Evolutionary conservation across 2,329 filamentous ascomycete species (phyloP), one percentile per base, ranked within the genome.

Genomic region (Exophiala oligosperma): DNA sequence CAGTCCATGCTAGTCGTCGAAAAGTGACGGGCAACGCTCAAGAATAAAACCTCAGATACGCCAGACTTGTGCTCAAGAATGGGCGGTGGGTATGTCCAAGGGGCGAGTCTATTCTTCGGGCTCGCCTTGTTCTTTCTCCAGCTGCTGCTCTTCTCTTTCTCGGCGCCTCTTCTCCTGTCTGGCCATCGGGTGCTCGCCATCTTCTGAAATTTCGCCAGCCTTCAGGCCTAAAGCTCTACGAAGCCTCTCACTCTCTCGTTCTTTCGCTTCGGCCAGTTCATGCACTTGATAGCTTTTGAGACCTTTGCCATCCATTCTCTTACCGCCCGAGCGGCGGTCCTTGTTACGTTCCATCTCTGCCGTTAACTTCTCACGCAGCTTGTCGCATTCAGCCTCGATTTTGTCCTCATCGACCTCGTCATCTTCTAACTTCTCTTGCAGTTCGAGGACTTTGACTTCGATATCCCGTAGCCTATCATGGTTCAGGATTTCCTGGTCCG

Each of bases 281-380:
- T 99, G 94, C 21, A 97, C 92, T 76, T 97, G 91, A 75, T 97
- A 92, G 65, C 87, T 82, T 77, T 97, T 99, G 64, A 97, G 81
- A 8, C 84, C 82, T 66, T 79, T 83, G 54, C 74, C 73, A 51
- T 56, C 54, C 26, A 35, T 37, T 35, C 50, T 41, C 47, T 46
- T 74, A 69, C 59, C 71, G 69, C 61, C 62, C 66, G 4, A 63
- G 62, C 52, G 54, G 17, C 63, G 52, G 52, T 69, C 66, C 63
- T 71, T 74, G 46, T 67, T 56, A 44, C 64, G 74, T 54, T 82
- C 79, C 70, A 84, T 72, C 65, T 87, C 81, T 47, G 74, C 77
- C 37, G 82, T 73, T 38, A 95, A 78, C 68, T 84, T 85, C 67
- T 81, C 80, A 28, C 91, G 78, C 53, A 94, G 73, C 11, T 75